These are phyloP conservation scores for Plantago coronopus DNA, from an alignment of 305 asterid genomes.

Conservation along the genomic window DNA sequence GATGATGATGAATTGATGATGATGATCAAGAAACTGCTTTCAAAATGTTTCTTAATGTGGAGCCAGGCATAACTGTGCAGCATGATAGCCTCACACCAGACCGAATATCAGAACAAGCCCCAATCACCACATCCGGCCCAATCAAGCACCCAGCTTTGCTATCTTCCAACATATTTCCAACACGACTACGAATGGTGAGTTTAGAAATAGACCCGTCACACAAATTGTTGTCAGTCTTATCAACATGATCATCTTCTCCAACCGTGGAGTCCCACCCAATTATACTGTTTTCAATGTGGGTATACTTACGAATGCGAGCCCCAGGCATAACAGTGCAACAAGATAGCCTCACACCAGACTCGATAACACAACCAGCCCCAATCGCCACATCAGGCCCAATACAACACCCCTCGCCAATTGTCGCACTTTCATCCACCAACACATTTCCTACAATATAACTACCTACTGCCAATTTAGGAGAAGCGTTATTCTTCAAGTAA, in stretches of 20 bases:
- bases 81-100: slow-evolving; percentile 82
- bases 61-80: slow-evolving; percentile 85
- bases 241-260: slow-evolving; percentile 89
- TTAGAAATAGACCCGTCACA: too few relatives aligned
- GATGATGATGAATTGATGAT: too few relatives aligned
- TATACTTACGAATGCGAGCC: slow-evolving; percentile 77
- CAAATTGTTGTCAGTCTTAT: too few relatives aligned
- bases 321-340: slow-evolving; percentile 92
- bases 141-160: too few relatives aligned
- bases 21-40: too few relatives aligned
- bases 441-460: slow-evolving; percentile 76
- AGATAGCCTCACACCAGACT: slow-evolving; percentile 81
- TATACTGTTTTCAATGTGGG: slow-evolving; percentile 76
- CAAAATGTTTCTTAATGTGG: too few relatives aligned
- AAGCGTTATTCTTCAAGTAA: slow-evolving; percentile 63
- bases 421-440: slow-evolving; percentile 74
- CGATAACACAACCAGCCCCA: slow-evolving; percentile 81
- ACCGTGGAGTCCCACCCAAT: slow-evolving; percentile 94
- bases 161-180: too few relatives aligned
- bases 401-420: slow-evolving; percentile 87
- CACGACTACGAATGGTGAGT: too few relatives aligned
- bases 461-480: slow-evolving; percentile 66
- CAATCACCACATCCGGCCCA: slow-evolving; percentile 87
- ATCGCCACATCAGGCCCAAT: slow-evolving; percentile 93
- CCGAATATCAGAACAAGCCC: slow-evolving; percentile 78